Conservation (phyloP, 768 basidiomycete genomes). For the Phlebiopsis gigantea region DNA sequence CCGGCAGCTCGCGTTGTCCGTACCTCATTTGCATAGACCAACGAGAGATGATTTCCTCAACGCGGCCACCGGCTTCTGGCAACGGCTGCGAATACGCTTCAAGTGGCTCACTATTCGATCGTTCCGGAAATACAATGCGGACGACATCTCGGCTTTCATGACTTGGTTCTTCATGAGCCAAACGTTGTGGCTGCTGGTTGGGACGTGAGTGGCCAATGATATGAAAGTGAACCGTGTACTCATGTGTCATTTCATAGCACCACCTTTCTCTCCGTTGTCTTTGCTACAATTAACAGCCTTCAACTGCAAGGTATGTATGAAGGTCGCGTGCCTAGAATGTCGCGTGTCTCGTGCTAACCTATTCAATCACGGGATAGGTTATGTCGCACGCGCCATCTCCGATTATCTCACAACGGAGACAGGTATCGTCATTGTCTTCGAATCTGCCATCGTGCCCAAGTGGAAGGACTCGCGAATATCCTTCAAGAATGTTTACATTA, state of each 20-base stretch:
- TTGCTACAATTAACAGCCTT: slow-evolving; percentile 84
- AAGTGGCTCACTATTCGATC: slow-evolving; percentile 97
- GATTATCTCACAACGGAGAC: slow-evolving; percentile 92
- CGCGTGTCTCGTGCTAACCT: not conserved
- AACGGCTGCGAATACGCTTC: slow-evolving; percentile 84
- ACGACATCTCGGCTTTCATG: slow-evolving; percentile 94
- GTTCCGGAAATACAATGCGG: slow-evolving; percentile 91
- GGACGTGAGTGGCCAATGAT: slow-evolving; percentile 58
- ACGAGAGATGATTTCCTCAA: slow-evolving; percentile 86
- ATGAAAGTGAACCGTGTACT: not conserved
- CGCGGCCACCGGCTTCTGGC: slow-evolving; percentile 86
- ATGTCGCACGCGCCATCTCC: slow-evolving; percentile 82
- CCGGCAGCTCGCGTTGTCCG: slow-evolving; percentile 67
- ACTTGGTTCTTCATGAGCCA: slow-evolving; percentile 97
- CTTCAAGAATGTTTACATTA: slow-evolving; percentile 95
- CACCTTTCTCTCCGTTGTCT: slow-evolving; percentile 92
- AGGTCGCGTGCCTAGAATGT: not conserved
- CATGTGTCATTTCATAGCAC: slow-evolving; percentile 45
- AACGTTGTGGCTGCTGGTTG: slow-evolving; percentile 91
- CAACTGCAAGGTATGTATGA: slow-evolving; percentile 63
- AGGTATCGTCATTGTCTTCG: slow-evolving; percentile 91
- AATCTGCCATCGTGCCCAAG: slow-evolving; percentile 96
- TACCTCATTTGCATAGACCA: slow-evolving; percentile 75
- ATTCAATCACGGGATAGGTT: slow-evolving; percentile 41
- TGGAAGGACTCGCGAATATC: slow-evolving; percentile 96